phyloP scores from a whole-genome alignment of 345 rosid species.

The Gossypium raimondii region DNA sequence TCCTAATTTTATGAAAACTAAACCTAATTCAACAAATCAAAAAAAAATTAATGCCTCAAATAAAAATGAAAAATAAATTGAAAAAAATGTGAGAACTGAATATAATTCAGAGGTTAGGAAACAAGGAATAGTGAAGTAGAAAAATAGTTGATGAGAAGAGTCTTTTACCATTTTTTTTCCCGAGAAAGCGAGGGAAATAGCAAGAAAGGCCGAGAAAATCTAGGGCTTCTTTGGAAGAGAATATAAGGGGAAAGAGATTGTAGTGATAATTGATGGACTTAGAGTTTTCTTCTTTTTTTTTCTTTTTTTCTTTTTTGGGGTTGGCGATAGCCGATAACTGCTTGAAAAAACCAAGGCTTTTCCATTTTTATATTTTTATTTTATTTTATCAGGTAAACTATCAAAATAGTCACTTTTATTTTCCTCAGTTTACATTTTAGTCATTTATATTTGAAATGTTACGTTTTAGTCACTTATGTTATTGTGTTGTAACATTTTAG shows the following conservation, averaged over 20 bases:
- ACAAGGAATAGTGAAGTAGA: not conserved
- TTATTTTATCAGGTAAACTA: too few relatives aligned
- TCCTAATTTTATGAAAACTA: not conserved
- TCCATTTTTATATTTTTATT: too few relatives aligned
- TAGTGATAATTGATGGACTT: slow-evolving; percentile 11
- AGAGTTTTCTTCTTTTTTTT: not conserved
- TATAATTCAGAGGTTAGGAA: not conserved
- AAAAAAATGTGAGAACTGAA: too few relatives aligned
- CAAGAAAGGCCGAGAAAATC: slow-evolving; percentile 30
- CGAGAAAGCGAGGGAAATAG: slow-evolving; percentile 15
- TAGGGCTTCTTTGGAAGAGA: slow-evolving; percentile 25
- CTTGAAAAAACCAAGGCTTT: not conserved
- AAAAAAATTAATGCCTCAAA: not conserved
- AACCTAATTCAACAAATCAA: not conserved
- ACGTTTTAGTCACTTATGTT: too few relatives aligned
- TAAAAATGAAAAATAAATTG: not conserved
- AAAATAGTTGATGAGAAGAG: not conserved
- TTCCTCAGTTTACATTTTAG: accelerated
- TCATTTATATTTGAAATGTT: too few relatives aligned
- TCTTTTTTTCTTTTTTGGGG: too few relatives aligned
- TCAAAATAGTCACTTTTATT: too few relatives aligned
- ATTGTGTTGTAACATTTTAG: too few relatives aligned
- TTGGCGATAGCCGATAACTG: not conserved
- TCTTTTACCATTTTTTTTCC: slow-evolving; percentile 35
- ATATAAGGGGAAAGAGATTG: not conserved